Conservation (phyloP, 345 rosid genomes). For the Eucalyptus marginata region DNA sequence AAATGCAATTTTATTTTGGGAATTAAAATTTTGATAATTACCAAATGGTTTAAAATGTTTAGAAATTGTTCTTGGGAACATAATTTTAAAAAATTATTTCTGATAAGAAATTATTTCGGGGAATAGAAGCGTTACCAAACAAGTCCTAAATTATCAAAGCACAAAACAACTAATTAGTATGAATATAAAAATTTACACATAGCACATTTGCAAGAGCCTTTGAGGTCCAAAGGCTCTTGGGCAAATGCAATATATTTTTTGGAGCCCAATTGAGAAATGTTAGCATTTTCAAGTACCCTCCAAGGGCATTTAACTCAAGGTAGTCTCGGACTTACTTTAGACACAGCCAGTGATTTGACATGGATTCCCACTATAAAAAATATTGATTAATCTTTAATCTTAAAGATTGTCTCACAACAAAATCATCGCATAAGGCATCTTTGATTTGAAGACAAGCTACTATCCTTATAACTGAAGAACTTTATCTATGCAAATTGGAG, state of each 20-base stretch:
- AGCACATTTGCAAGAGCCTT: too few relatives aligned
- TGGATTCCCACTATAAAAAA: background rate
- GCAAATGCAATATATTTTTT: too few relatives aligned
- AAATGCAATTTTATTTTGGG: too few relatives aligned
- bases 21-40: rapidly evolving
- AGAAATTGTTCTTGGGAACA: too few relatives aligned
- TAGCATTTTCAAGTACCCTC: too few relatives aligned
- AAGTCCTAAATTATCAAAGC: rapidly evolving
- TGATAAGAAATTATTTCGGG: rapidly evolving
- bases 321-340: too few relatives aligned
- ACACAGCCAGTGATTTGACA: background rate
- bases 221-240: too few relatives aligned
- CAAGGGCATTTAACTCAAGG: too few relatives aligned
- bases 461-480: background rate
- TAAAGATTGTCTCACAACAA: background rate
- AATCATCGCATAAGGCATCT: background rate
- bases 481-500: background rate
- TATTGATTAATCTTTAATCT: background rate
- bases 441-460: background rate
- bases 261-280: too few relatives aligned
- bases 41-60: rapidly evolving
- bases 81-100: too few relatives aligned
- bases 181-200: too few relatives aligned
- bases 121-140: rapidly evolving
- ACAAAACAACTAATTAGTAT: background rate